A percentile compares a stretch with the other conserved stretches of the same genome.
Conservation (phyloP, 257 asterid genomes). For the Perilla frutescens region DNA sequence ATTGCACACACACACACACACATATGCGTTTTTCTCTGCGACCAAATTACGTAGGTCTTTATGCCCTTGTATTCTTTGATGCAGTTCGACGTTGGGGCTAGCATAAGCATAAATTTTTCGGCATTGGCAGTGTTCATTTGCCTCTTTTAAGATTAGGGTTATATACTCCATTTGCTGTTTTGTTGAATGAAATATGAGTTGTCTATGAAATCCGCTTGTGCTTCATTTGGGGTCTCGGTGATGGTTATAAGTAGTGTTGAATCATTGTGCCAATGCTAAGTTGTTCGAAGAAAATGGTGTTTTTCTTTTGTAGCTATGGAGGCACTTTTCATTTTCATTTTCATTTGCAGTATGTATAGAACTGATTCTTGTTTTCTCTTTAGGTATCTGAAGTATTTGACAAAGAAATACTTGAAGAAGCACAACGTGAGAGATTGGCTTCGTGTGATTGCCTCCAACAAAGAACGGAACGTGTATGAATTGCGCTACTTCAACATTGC, state of each 20-base stretch:
- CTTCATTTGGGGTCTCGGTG: too few species aligned
- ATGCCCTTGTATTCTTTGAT: background rate
- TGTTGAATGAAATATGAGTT: background rate
- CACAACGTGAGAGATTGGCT: conserved; percentile 83
- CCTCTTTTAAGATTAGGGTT: too few species aligned
- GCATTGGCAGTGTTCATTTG: background rate
- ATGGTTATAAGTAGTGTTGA: background rate
- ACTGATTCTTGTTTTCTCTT: background rate
- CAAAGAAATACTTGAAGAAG: conserved; percentile 85
- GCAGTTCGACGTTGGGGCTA: background rate
- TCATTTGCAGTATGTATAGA: background rate
- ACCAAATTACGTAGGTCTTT: too few species aligned
- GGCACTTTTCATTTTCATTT: background rate
- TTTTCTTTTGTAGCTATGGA: too few species aligned
- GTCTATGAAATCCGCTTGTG: too few species aligned
- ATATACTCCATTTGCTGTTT: background rate
- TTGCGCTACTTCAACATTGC: conserved; percentile 79
- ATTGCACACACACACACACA: background rate
- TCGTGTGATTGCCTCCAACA: conserved; percentile 78
- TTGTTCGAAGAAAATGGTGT: background rate
- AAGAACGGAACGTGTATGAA: conserved; percentile 71
- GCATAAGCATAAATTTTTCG: background rate
- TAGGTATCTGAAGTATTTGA: conserved; percentile 76
- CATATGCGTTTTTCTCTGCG: too few species aligned
- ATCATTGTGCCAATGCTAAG: background rate